Evolutionary conservation across 805 yeast species (phyloP).

Genomic region (Nakazawaea molendinolei): DNA sequence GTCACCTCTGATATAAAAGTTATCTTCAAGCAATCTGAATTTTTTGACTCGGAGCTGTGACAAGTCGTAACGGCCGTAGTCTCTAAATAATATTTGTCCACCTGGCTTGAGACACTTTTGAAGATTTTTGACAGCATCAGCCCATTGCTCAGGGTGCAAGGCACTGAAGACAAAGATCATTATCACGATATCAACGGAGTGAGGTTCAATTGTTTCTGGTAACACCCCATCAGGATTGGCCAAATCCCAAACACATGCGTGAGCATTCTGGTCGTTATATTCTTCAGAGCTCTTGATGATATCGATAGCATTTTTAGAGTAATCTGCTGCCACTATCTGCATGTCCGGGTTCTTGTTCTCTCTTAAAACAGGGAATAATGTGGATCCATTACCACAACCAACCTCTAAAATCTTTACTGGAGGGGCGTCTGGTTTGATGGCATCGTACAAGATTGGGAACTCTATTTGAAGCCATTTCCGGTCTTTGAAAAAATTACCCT

Average conservation of each 20-base stretch:
- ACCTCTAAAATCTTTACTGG: constrained; percentile 75
- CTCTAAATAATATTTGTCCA: constrained; percentile 83
- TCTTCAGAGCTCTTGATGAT: constrained; percentile 61
- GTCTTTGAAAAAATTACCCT: constrained; percentile 92
- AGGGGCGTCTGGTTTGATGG: constrained; percentile 68
- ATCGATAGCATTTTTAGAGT: constrained; percentile 83
- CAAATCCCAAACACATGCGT: constrained; percentile 92
- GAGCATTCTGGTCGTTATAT: constrained; percentile 56
- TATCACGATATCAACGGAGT: constrained; percentile 86
- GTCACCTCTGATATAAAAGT: constrained; percentile 94
- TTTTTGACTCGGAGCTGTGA: constrained; percentile 93
- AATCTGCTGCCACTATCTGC: constrained; percentile 80
- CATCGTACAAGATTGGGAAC: constrained; percentile 78
- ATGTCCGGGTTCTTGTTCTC: constrained; percentile 79
- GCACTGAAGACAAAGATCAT: constrained; percentile 95
- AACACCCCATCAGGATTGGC: constrained; percentile 64
- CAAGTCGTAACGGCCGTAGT: constrained; percentile 92
- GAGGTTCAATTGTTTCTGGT: constrained; percentile 80
- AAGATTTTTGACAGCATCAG: constrained; percentile 66
- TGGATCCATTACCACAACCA: constrained; percentile 98
- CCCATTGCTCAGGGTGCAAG: constrained; percentile 88
- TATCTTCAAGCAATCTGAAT: constrained; percentile 79
- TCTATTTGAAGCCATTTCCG: constrained; percentile 94
- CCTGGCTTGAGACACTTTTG: constrained; percentile 81
- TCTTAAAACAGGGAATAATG: constrained; percentile 81